phyloP scores from a whole-genome alignment of 2,329 filamentous ascomycete genomes.

The Juglanconis sp. region DNA sequence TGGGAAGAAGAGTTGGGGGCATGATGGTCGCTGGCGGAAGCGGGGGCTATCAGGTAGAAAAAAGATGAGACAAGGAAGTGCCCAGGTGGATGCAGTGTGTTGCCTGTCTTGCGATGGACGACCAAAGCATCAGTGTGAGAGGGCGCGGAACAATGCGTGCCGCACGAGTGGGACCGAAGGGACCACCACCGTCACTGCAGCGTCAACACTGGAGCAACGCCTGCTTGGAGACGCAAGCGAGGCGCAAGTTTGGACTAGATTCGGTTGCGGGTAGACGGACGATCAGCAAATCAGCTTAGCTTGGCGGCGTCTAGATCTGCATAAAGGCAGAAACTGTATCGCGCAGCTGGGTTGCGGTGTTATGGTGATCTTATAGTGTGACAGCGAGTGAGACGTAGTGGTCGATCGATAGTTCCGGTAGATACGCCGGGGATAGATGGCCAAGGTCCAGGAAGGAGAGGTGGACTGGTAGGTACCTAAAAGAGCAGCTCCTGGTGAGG shows the following conservation, averaged over 20 bases:
- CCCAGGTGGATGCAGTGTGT: neutral
- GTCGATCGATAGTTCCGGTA: neutral
- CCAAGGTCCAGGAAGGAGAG: neutral
- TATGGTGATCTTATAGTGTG: neutral
- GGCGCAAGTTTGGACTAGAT: neutral
- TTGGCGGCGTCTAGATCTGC: constrained; percentile 3
- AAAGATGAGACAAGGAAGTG: neutral
- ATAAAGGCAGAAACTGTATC: neutral
- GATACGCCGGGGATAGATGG: too few species aligned
- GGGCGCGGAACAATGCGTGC: neutral
- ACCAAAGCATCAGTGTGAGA: neutral
- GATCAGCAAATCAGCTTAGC: neutral
- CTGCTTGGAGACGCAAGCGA: neutral
- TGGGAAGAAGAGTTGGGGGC: neutral
- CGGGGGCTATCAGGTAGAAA: neutral
- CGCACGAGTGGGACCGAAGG: neutral
- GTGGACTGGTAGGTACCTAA: neutral
- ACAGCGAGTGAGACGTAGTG: too few species aligned
- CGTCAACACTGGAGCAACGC: neutral
- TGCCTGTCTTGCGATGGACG: neutral
- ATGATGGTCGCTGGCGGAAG: neutral
- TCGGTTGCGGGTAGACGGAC: neutral
- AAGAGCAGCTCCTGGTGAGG: neutral
- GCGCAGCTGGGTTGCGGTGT: neutral
- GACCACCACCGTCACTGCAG: neutral